Evolutionary conservation across 306 rosid genomes (phyloP), one percentile per base, ranked within the genome.

Genomic region (Oxytropis ochrocephala): DNA sequence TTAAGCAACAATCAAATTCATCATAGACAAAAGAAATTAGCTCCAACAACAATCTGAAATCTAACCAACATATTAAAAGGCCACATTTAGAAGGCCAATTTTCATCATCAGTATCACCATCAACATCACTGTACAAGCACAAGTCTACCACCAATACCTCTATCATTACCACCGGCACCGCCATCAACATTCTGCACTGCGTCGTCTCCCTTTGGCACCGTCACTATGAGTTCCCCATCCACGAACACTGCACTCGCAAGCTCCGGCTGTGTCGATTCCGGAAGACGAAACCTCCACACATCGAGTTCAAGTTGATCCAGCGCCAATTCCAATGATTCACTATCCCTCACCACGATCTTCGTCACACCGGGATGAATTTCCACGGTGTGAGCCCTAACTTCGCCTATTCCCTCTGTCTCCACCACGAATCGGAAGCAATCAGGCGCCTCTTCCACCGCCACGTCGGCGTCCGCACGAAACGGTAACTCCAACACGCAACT

Each of bases 341-440:
- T 80, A 44, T 85, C 96, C 62, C 99, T 84, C 5, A 95, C 99
- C 42, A 89, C 95, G 56, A 95, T 87, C 85, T 95, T 95, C 17
- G 84, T 86, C 51, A 95, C 97, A 2, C 97, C 99, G 0, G 99
- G 99, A 79, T 91, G 91, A 69, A 95, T 95, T 76, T 95, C 97
- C 7, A 91, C 80, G 17, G 92, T 80, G 58, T 91, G 95, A 4
- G 99, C 82, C 75, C 89, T 81, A 2, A 95, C 89, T 18, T 79
- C 82, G 46, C 86, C 78, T 33, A 84, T 67, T 2, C 75, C 82
- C 4, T 75, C 83, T 7, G 97, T 81, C 67, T 87, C 96, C 21
- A 89, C 97, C 6, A 84, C 80, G 65, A 95, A 95, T 30, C 97
- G 96, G 78, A 95, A 95, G 79, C 81, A 95, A 17, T 95, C 96